A percentile compares a stretch with the other conserved stretches of the same genome.
These are phyloP conservation scores for Nannochloropsis salina DNA, from an alignment of 108 stramenopile genomes.

Conservation along the genomic window DNA sequence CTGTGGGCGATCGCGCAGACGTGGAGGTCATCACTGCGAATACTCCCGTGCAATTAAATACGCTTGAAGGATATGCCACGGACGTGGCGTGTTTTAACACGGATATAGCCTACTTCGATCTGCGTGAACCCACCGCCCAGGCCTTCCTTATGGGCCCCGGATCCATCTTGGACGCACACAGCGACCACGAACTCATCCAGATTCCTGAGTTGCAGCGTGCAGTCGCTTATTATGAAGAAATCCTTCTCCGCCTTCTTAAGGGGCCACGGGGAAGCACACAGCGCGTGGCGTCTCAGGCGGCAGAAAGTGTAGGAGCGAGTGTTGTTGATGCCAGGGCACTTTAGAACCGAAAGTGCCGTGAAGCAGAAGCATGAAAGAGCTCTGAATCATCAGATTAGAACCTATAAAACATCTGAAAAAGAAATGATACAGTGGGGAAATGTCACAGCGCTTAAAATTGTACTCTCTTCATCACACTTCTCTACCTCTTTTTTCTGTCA, in stretches of 20 bases:
- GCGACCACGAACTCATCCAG: constrained; percentile 36
- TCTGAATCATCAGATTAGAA: no score
- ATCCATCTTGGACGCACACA: constrained; percentile 45
- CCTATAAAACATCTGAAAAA: no score
- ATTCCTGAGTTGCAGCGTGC: constrained; percentile 30
- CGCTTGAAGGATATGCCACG: constrained; percentile 40
- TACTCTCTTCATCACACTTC: no score
- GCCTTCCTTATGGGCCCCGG: constrained; percentile 42
- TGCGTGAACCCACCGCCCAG: neutral
- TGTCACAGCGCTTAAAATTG: no score
- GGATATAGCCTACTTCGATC: constrained; percentile 40
- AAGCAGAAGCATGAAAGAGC: neutral
- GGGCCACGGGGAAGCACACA: neutral
- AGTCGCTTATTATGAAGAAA: constrained; percentile 35
- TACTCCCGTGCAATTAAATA: constrained; percentile 38
- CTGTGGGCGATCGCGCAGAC: neutral
- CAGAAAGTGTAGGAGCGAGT: neutral
- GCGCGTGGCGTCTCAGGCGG: neutral
- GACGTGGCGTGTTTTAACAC: constrained; percentile 49
- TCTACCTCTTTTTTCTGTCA: no score
- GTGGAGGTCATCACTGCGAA: constrained; percentile 45
- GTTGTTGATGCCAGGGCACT: neutral
- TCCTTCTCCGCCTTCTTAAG: neutral
- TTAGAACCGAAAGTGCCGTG: neutral
- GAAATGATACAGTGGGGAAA: no score